These are phyloP conservation scores for Xylaria sp. DNA, from an alignment of 2,329 filamentous ascomycete species.

Conservation along the genomic window DNA sequence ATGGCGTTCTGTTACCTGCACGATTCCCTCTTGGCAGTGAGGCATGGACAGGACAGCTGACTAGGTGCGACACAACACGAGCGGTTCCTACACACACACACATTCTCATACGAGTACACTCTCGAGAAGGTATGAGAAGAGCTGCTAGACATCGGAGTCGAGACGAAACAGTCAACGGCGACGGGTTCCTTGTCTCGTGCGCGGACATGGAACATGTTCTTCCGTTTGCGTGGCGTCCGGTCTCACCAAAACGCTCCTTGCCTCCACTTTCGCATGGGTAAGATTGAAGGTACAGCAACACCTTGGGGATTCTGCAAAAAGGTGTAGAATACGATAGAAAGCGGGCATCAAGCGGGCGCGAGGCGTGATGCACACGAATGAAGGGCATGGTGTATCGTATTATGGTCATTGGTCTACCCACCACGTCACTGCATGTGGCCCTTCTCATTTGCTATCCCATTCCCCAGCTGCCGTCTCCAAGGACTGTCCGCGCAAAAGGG, in stretches of 20 bases:
- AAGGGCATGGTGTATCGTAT: not conserved
- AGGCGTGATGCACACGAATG: not conserved
- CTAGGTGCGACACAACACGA: conserved; percentile 7
- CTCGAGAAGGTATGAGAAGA: too few species aligned
- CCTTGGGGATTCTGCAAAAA: not conserved
- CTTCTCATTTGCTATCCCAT: conserved; percentile 1
- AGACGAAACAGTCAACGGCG: not conserved
- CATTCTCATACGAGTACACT: not conserved
- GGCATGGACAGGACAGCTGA: conserved; percentile 14
- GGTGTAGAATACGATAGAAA: not conserved
- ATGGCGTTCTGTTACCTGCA: conserved; percentile 12
- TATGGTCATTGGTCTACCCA: not conserved
- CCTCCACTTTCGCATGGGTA: conserved; percentile 3
- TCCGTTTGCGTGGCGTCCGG: conserved; percentile 19
- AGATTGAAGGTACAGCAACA: not conserved
- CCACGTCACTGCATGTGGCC: not conserved
- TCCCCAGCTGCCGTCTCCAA: conserved; percentile 14
- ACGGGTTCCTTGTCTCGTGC: not conserved
- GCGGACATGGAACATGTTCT: conserved; percentile 4
- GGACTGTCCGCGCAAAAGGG: conserved; percentile 7
- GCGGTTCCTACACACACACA: not conserved
- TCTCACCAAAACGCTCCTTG: conserved; percentile 13
- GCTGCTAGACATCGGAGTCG: too few species aligned
- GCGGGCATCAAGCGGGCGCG: not conserved
- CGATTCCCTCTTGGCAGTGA: conserved; percentile 9